Percentiles rank a stretch among this genome's conserved stretches.
phyloP scores from a whole-genome alignment of 495 filamentous ascomycete genomes.

The Xylaria curta region DNA sequence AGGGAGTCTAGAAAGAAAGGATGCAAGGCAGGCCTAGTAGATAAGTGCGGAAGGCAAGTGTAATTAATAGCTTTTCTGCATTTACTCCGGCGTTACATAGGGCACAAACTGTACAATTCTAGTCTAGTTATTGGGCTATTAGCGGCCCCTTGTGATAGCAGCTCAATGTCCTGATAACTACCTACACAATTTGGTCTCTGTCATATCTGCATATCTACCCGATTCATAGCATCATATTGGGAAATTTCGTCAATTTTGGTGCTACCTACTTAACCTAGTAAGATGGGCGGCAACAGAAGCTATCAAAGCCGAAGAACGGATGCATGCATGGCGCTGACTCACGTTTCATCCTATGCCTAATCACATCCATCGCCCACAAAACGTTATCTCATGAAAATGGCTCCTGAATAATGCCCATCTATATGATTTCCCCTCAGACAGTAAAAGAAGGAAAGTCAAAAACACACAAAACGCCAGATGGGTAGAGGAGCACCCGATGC shows the following conservation, averaged over 20 bases:
- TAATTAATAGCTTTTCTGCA: slow-evolving; percentile 40
- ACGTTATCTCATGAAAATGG: slow-evolving; percentile 16
- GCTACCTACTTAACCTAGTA: slow-evolving; percentile 1
- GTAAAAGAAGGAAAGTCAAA: neutral
- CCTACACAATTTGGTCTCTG: neutral
- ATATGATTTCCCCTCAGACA: slow-evolving; percentile 25
- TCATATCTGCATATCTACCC: neutral
- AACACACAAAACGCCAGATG: neutral
- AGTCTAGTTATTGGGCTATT: slow-evolving; percentile 28
- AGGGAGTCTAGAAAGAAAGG: neutral
- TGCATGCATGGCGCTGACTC: slow-evolving; percentile 2
- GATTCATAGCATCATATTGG: neutral
- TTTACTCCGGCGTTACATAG: slow-evolving; percentile 40
- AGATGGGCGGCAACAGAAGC: slow-evolving; percentile 1
- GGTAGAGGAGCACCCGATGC: neutral
- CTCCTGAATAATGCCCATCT: slow-evolving; percentile 15
- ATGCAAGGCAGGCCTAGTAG: neutral
- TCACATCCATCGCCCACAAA: slow-evolving; percentile 5
- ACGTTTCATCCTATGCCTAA: neutral
- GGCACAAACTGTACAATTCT: slow-evolving; percentile 31
- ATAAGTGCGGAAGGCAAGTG: slow-evolving; percentile 21
- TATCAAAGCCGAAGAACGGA: neutral
- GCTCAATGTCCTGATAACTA: slow-evolving; percentile 12
- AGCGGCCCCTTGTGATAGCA: slow-evolving; percentile 11
- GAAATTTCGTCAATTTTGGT: neutral